Evolutionary conservation across 805 yeast species (phyloP).

Genomic region (Debaryomyces hansenii): DNA sequence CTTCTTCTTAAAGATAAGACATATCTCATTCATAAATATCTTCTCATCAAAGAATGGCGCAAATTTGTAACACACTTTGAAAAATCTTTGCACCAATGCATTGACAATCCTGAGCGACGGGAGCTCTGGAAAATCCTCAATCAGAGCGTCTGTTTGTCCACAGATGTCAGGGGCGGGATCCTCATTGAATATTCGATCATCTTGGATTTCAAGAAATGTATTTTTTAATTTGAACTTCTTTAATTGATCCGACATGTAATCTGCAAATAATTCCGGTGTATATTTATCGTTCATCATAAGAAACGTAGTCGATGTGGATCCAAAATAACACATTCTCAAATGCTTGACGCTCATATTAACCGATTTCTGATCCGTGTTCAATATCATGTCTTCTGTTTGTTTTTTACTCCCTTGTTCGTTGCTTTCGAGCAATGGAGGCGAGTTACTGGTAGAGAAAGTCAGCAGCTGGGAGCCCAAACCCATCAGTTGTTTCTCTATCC

Average conservation of each 20-base stretch:
- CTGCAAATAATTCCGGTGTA: conserved; percentile 1
- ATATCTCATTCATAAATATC: conserved; percentile 41
- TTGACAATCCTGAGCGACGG: conserved; percentile 42
- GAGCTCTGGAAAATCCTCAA: conserved; percentile 1
- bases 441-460: too few species aligned
- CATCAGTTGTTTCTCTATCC: neutral
- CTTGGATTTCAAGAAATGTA: neutral
- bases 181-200: neutral
- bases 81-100: conserved; percentile 49
- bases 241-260: conserved; percentile 1
- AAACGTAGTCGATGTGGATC: conserved; percentile 11
- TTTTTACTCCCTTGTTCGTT: neutral
- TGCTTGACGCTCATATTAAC: conserved; percentile 5
- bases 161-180: neutral
- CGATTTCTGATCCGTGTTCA: neutral
- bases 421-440: too few species aligned
- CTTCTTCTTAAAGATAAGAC: conserved; percentile 19
- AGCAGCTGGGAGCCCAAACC: neutral
- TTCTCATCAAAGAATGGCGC: conserved; percentile 52
- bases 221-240: neutral
- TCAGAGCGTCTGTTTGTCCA: neutral
- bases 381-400: neutral
- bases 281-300: conserved; percentile 4
- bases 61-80: conserved; percentile 42
- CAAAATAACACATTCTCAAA: conserved; percentile 7